These are phyloP conservation scores for Leersia perrieri DNA, from an alignment of 176 grass and related monocot species.

Conservation along the genomic window DNA sequence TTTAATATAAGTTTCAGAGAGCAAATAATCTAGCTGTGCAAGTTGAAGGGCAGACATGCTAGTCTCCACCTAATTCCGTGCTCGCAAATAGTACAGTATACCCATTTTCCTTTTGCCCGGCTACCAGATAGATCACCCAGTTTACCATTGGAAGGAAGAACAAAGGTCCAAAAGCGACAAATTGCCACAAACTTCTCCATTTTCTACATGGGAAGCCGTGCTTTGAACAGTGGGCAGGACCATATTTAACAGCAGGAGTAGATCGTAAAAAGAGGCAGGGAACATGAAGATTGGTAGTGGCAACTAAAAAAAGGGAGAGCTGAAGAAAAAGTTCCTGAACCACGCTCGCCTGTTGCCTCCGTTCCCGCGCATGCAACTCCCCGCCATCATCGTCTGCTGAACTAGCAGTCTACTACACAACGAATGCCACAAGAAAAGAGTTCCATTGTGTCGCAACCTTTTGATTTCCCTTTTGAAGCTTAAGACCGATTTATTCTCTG, in stretches of 20 bases:
- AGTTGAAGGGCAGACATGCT: not conserved
- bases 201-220: constrained; percentile 26
- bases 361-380: constrained; percentile 21
- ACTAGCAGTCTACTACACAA: constrained; percentile 25
- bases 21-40: not conserved
- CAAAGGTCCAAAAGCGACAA: constrained; percentile 38
- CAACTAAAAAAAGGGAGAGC: constrained; percentile 28
- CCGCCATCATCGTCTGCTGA: constrained; percentile 41
- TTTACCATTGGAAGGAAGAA: not conserved
- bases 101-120: not conserved
- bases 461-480: not conserved
- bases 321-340: not conserved
- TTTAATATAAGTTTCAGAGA: not conserved
- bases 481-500: not conserved
- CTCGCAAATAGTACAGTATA: not conserved
- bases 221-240: not conserved
- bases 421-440: constrained; percentile 7
- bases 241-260: constrained; percentile 27
- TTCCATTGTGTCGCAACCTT: not conserved
- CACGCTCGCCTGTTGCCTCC: constrained; percentile 25
- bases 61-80: not conserved
- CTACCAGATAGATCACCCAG: not conserved
- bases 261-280: constrained; percentile 31
- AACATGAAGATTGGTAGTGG: constrained; percentile 27
- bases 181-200: constrained; percentile 41